A percentile compares a stretch with the other conserved stretches of the same genome.
These are phyloP conservation scores for Capsicum baccatum DNA, from an alignment of 257 asterid genomes.

Conservation along the genomic window DNA sequence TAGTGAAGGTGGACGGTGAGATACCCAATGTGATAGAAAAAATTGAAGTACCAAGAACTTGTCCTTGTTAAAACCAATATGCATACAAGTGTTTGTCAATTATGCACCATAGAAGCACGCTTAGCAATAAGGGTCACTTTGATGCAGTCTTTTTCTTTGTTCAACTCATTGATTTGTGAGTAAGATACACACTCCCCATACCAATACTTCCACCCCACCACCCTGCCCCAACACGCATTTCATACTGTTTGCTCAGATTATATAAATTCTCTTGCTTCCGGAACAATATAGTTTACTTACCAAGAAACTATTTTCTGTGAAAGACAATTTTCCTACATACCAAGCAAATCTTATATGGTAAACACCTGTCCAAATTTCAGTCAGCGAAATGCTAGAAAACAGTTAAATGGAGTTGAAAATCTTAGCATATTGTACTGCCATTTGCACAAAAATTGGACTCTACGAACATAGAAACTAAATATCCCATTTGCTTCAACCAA, in stretches of 20 bases:
- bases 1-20: too few species aligned
- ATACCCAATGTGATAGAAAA: too few species aligned
- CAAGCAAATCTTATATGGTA: not conserved
- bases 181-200: not conserved
- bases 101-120: too few species aligned
- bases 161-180: not conserved
- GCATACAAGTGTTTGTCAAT: too few species aligned
- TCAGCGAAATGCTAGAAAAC: not conserved
- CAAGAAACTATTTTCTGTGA: not conserved
- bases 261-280: not conserved
- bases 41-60: too few species aligned
- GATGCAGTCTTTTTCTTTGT: too few species aligned
- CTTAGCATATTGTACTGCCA: too few species aligned
- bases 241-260: not conserved
- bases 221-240: not conserved
- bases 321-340: not conserved
- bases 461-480: too few species aligned
- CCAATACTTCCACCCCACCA: slow-evolving; percentile 9
- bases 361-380: not conserved
- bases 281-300: not conserved
- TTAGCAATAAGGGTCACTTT: too few species aligned
- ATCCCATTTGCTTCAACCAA: too few species aligned
- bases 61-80: too few species aligned
- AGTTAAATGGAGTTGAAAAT: not conserved
- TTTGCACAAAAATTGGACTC: too few species aligned